A percentile compares a stretch with the other conserved stretches of the same genome.
These are phyloP conservation scores for Blastobotrys elegans DNA, from an alignment of 1,139 yeast genomes.

Conservation along the genomic window DNA sequence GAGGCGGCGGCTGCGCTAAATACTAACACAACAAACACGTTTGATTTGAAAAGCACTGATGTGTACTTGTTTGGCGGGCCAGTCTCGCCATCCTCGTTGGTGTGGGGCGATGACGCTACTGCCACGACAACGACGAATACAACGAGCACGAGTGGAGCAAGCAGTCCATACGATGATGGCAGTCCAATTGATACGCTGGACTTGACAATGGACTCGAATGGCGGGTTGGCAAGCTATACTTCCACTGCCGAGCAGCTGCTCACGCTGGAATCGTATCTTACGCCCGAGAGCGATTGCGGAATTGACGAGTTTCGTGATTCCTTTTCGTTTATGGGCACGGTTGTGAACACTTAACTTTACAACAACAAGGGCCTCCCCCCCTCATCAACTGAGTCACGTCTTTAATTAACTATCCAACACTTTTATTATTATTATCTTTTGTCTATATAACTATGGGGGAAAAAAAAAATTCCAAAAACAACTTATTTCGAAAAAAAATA, in stretches of 20 bases:
- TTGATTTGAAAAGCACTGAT: constrained; percentile 8
- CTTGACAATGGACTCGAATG: constrained; percentile 5
- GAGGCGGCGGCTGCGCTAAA: not conserved
- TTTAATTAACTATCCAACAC: too few species aligned
- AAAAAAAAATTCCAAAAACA: not conserved
- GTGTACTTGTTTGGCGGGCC: constrained; percentile 9
- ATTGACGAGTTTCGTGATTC: constrained; percentile 7
- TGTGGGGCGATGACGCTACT: not conserved
- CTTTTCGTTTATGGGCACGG: not conserved
- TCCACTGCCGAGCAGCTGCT: constrained; percentile 13
- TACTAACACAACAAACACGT: not conserved
- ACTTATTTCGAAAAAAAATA: not conserved
- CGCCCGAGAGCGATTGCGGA: constrained; percentile 25
- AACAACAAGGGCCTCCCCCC: not conserved
- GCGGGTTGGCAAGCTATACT: constrained; percentile 2
- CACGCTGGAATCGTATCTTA: constrained; percentile 24
- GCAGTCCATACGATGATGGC: constrained; percentile 15
- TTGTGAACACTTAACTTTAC: not conserved
- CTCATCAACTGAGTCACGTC: not conserved
- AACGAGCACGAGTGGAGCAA: not conserved
- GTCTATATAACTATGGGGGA: too few species aligned
- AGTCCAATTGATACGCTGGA: constrained; percentile 10
- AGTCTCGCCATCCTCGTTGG: constrained; percentile 10
- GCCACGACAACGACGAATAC: not conserved
- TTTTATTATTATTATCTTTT: too few species aligned